Evolutionary conservation across 2,329 filamentous ascomycete species (phyloP).

Genomic region (Didymellaceae sp.): DNA sequence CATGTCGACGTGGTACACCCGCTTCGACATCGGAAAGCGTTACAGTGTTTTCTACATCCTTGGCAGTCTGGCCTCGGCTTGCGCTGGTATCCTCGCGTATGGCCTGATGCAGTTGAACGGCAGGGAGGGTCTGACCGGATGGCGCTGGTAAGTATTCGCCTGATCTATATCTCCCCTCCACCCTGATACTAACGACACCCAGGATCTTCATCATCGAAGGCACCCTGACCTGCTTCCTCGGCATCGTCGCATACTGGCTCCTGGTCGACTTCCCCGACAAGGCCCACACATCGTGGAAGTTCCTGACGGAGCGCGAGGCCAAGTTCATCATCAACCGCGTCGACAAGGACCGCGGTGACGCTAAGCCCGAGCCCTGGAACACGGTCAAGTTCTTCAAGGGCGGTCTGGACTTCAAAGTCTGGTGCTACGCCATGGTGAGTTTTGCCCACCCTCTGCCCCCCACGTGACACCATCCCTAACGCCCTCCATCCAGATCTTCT

Average conservation of each 20-base stretch:
- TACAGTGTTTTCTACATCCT: conserved; percentile 74
- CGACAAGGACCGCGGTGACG: conserved; percentile 61
- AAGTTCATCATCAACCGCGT: conserved; percentile 59
- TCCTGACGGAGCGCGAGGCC: conserved; percentile 55
- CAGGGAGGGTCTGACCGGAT: conserved; percentile 54
- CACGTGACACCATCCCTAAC: too few relatives aligned
- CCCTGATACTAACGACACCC: conserved; percentile 40
- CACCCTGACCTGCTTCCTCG: conserved; percentile 50
- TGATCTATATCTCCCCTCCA: too few relatives aligned
- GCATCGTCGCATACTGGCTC: conserved; percentile 50
- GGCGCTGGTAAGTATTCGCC: conserved; percentile 48
- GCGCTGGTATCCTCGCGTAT: conserved; percentile 72
- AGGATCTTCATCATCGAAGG: conserved; percentile 56
- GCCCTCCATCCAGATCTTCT: conserved; percentile 59
- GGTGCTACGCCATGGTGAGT: conserved; percentile 57
- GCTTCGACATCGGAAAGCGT: conserved; percentile 72
- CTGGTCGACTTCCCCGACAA: conserved; percentile 57
- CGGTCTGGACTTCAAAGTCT: conserved; percentile 60
- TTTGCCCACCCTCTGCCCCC: too few relatives aligned
- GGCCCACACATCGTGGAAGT: conserved; percentile 51
- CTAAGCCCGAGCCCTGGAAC: conserved; percentile 56
- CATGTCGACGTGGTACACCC: conserved; percentile 41
- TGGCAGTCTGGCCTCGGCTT: conserved; percentile 69
- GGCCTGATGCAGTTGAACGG: conserved; percentile 71
- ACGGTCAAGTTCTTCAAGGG: conserved; percentile 56